These are phyloP conservation scores for Ligustrum vulgare DNA, from an alignment of 257 asterid genomes.

Conservation along the genomic window DNA sequence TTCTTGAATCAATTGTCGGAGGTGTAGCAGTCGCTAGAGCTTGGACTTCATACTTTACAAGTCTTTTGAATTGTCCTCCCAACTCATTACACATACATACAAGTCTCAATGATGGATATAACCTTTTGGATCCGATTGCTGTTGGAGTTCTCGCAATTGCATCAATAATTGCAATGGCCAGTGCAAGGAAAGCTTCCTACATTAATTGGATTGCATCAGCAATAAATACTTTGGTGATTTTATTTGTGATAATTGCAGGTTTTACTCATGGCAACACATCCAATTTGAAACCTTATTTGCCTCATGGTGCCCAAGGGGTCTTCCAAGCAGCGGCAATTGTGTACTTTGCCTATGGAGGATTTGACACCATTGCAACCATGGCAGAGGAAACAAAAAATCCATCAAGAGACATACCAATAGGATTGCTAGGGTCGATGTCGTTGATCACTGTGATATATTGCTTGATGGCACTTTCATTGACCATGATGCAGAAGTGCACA, in stretches of 20 bases:
- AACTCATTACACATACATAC: slow-evolving; percentile 50
- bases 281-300: slow-evolving; percentile 49
- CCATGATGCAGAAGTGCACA: slow-evolving; percentile 54
- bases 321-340: slow-evolving; percentile 62
- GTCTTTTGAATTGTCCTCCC: slow-evolving; percentile 48
- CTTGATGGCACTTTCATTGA: slow-evolving; percentile 59
- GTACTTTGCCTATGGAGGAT: slow-evolving; percentile 60
- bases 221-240: slow-evolving; percentile 44
- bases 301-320: slow-evolving; percentile 48
- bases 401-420: slow-evolving; percentile 52
- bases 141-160: slow-evolving; percentile 41
- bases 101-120: slow-evolving; percentile 36
- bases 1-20: slow-evolving; percentile 58
- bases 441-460: slow-evolving; percentile 59
- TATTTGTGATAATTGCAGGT: slow-evolving; percentile 55
- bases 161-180: slow-evolving; percentile 40
- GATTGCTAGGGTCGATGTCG: slow-evolving; percentile 66
- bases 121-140: slow-evolving; percentile 52
- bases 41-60: slow-evolving; percentile 68
- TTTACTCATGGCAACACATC: slow-evolving; percentile 49
- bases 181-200: slow-evolving; percentile 50
- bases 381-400: slow-evolving; percentile 62
- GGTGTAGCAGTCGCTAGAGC: slow-evolving; percentile 57
- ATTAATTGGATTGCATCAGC: slow-evolving; percentile 67
- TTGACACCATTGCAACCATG: slow-evolving; percentile 59